Percentiles rank a stretch among this genome's conserved stretches.
phyloP scores from a whole-genome alignment of 2,329 filamentous ascomycete genomes.

The Nemania sp. region DNA sequence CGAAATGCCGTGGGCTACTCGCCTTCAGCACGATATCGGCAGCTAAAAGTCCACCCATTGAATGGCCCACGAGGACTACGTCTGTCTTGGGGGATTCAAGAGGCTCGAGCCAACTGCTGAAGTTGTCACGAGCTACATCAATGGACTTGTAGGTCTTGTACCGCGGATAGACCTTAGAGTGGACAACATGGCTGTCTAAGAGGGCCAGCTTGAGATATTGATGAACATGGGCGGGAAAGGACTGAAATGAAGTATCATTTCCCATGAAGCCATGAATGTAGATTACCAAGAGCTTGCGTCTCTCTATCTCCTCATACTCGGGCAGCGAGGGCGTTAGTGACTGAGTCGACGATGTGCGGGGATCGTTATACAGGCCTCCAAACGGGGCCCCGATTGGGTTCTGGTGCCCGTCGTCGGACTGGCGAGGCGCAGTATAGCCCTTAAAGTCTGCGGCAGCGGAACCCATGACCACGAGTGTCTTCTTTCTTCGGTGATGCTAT shows the following conservation, averaged over 20 bases:
- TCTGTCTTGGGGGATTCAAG: constrained; percentile 76
- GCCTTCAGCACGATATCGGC: constrained; percentile 76
- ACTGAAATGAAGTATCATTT: constrained; percentile 82
- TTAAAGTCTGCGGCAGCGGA: constrained; percentile 18
- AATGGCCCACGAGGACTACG: constrained; percentile 82
- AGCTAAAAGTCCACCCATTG: constrained; percentile 83
- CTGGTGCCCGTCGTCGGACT: not conserved
- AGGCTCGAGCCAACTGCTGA: constrained; percentile 79
- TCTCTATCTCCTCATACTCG: constrained; percentile 38
- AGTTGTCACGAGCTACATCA: constrained; percentile 76
- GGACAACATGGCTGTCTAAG: constrained; percentile 74
- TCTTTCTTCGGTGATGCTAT: not conserved
- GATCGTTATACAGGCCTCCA: constrained; percentile 41
- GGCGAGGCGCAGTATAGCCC: constrained; percentile 4
- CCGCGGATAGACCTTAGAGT: constrained; percentile 82
- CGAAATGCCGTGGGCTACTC: constrained; percentile 35
- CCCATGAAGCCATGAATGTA: constrained; percentile 94
- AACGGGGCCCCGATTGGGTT: constrained; percentile 25
- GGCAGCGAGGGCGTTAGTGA: constrained; percentile 41
- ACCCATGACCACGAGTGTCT: constrained; percentile 9
- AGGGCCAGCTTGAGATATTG: constrained; percentile 69
- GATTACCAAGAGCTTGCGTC: constrained; percentile 69
- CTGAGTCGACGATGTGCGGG: constrained; percentile 52
- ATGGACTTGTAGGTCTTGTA: constrained; percentile 77
- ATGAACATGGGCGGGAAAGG: constrained; percentile 87